These are phyloP conservation scores for Trypethelium eluteriae DNA, from an alignment of 495 filamentous ascomycete genomes.

Conservation along the genomic window DNA sequence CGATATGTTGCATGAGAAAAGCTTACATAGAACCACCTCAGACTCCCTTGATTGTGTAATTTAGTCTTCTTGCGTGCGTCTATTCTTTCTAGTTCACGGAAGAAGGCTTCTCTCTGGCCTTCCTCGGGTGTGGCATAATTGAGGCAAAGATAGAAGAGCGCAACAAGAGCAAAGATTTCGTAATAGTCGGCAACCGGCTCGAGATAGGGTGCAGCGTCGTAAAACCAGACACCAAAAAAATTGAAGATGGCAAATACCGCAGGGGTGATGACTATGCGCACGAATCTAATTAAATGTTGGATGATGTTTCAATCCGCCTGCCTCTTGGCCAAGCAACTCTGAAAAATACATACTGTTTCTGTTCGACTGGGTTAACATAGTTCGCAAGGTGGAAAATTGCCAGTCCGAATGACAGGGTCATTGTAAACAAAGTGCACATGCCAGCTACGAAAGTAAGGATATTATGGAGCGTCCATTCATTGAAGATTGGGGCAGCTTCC, in stretches of 20 bases:
- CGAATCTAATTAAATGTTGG: conserved; percentile 7
- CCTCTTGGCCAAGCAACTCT: not conserved
- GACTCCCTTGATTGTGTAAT: conserved; percentile 14
- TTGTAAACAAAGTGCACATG: conserved; percentile 5
- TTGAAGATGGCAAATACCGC: conserved; percentile 16
- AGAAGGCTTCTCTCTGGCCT: conserved; percentile 10
- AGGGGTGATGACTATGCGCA: conserved; percentile 16
- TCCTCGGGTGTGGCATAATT: conserved; percentile 15
- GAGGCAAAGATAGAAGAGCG: conserved; percentile 17
- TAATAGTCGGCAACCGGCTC: conserved; percentile 14
- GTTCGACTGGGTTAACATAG: conserved; percentile 16
- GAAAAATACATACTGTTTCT: conserved; percentile 12
- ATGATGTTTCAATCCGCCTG: too few species aligned
- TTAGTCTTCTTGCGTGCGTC: not conserved
- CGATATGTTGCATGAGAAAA: not conserved
- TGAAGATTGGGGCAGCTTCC: not conserved
- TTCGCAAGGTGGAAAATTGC: conserved; percentile 12
- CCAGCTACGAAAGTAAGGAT: conserved; percentile 12
- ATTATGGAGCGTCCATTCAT: conserved; percentile 16
- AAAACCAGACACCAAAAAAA: conserved; percentile 16
- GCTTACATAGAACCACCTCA: conserved; percentile 20
- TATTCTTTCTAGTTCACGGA: conserved; percentile 13
- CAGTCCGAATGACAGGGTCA: conserved; percentile 7
- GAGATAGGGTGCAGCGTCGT: conserved; percentile 14
- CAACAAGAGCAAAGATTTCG: conserved; percentile 17